Conservation (phyloP, 176 grass and related monocot genomes). For the Eleusine indica region DNA sequence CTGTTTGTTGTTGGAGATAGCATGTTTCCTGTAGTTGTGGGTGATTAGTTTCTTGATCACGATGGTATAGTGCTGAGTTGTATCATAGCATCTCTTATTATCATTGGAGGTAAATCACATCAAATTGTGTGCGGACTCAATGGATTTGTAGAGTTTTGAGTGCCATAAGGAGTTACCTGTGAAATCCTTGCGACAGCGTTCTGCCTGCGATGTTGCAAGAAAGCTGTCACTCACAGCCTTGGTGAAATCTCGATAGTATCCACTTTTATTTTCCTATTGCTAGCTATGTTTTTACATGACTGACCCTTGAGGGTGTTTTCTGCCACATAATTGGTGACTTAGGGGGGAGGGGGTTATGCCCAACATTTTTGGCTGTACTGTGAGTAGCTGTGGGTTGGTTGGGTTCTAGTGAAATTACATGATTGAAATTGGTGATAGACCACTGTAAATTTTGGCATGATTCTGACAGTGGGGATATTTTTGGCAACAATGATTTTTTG, state of each 20-base stretch:
- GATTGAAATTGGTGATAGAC: not conserved
- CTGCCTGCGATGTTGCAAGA: conserved; percentile 29
- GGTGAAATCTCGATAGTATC: not conserved
- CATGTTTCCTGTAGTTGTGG: conserved; percentile 18
- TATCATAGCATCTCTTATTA: conserved; percentile 41
- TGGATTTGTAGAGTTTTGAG: conserved; percentile 35
- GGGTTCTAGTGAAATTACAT: not conserved
- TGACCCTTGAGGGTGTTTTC: not conserved
- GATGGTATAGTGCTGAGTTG: conserved; percentile 17
- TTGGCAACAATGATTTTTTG: not conserved
- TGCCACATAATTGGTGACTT: not conserved
- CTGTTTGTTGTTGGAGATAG: conserved; percentile 34
- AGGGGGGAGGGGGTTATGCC: not conserved
- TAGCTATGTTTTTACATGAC: not conserved
- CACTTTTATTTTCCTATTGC: not conserved
- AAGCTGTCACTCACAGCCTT: not conserved
- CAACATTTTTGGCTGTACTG: not conserved
- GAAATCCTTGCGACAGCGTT: not conserved
- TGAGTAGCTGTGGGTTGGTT: not conserved
- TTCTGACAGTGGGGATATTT: not conserved
- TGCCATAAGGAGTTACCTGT: not conserved
- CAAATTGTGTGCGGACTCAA: conserved; percentile 34
- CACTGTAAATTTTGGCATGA: not conserved
- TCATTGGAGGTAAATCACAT: conserved; percentile 17
- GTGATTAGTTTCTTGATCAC: conserved; percentile 14